These are phyloP conservation scores for Adansonia digitata DNA, from an alignment of 345 rosid genomes.

Conservation along the genomic window DNA sequence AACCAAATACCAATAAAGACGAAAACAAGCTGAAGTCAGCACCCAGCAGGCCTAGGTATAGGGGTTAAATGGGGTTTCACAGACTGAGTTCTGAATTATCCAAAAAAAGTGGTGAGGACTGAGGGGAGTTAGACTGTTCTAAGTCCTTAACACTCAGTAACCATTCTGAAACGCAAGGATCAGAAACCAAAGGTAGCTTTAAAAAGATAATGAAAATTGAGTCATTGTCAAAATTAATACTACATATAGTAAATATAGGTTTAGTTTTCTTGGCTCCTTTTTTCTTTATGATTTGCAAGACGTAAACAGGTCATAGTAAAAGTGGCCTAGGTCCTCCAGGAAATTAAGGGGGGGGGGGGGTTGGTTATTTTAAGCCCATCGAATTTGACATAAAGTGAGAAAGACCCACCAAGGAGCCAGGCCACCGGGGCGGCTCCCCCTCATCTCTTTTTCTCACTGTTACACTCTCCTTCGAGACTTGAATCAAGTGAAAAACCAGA, in stretches of 20 bases:
- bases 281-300: conserved; percentile 20
- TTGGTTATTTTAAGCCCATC: background rate
- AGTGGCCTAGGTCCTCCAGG: background rate
- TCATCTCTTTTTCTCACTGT: background rate
- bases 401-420: background rate
- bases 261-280: background rate
- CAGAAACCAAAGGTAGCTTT: conserved; percentile 11
- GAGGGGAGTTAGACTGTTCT: conserved; percentile 7
- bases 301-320: conserved; percentile 16
- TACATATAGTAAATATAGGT: conserved; percentile 23
- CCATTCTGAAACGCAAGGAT: conserved; percentile 14
- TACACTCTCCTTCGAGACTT: background rate
- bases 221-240: conserved; percentile 22
- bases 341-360: background rate
- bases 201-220: conserved; percentile 16
- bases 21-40: conserved; percentile 29
- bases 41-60: background rate
- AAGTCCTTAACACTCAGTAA: conserved; percentile 20
- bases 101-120: conserved; percentile 17
- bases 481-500: conserved; percentile 6
- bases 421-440: no score
- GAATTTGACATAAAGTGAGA: conserved; percentile 14
- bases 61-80: background rate
- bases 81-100: conserved; percentile 10
- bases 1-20: background rate